Conservation (phyloP, 1,284 basidiomycete genomes). For the Mycena citricolor region DNA sequence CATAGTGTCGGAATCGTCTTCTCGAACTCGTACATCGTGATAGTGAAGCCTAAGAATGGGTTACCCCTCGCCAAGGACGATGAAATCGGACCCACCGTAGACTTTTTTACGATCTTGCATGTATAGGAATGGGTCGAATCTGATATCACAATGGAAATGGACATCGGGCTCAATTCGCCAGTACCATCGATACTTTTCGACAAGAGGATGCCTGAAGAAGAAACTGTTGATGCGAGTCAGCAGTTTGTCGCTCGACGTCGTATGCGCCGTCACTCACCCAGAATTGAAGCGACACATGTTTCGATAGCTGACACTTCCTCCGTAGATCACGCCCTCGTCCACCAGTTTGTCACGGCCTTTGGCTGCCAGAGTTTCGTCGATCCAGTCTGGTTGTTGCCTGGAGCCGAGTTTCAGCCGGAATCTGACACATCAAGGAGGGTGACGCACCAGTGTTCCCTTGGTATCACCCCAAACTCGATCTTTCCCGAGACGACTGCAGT, state of each 20-base stretch:
- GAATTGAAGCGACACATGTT: slow-evolving; percentile 79
- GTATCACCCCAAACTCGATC: slow-evolving; percentile 57
- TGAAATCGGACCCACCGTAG: slow-evolving; percentile 45
- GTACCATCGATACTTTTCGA: slow-evolving; percentile 71
- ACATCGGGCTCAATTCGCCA: slow-evolving; percentile 69
- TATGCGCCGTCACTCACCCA: slow-evolving; percentile 35
- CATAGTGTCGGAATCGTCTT: slow-evolving; percentile 76
- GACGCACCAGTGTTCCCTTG: slow-evolving; percentile 36
- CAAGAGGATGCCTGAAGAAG: slow-evolving; percentile 68
- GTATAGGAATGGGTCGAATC: slow-evolving; percentile 73
- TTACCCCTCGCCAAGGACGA: too few relatives aligned
- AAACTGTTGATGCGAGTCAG: slow-evolving; percentile 31
- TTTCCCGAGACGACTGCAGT: slow-evolving; percentile 25
- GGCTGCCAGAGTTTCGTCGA: slow-evolving; percentile 59
- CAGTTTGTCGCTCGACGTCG: slow-evolving; percentile 48
- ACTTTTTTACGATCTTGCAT: slow-evolving; percentile 75
- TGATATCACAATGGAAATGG: slow-evolving; percentile 73
- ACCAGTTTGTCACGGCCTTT: slow-evolving; percentile 51
- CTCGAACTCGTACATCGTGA: slow-evolving; percentile 74
- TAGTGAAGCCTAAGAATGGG: slow-evolving; percentile 71
- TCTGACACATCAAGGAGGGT: background rate
- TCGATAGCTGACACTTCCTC: slow-evolving; percentile 33
- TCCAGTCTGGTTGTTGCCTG: slow-evolving; percentile 58
- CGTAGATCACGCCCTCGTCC: slow-evolving; percentile 56
- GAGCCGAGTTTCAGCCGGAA: background rate